phyloP scores from a whole-genome alignment of 495 filamentous ascomycete species.

The Penicillium herquei region DNA sequence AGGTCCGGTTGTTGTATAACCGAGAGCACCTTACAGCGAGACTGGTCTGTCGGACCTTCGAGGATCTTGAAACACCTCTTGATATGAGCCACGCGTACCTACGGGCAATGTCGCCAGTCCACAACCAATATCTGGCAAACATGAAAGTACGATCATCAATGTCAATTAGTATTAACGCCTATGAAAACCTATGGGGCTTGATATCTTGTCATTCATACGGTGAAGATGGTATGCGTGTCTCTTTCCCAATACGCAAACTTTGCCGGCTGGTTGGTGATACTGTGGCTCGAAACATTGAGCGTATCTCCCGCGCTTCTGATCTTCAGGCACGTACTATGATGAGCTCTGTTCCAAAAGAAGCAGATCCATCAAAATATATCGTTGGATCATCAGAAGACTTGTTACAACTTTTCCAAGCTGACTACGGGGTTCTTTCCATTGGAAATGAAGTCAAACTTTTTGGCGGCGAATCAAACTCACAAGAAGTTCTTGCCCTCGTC shows the following conservation, averaged over 20 bases:
- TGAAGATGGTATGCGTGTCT: constrained; percentile 79
- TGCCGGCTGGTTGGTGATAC: constrained; percentile 82
- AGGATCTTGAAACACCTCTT: constrained; percentile 72
- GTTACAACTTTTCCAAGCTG: constrained; percentile 77
- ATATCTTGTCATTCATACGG: constrained; percentile 82
- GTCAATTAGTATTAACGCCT: constrained; percentile 86
- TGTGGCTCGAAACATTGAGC: constrained; percentile 79
- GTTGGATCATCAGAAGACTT: constrained; percentile 84
- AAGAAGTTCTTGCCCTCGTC: constrained; percentile 80
- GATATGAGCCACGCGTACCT: constrained; percentile 82
- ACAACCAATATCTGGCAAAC: constrained; percentile 79
- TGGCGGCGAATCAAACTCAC: constrained; percentile 69
- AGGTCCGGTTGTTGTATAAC: constrained; percentile 32
- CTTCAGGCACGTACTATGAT: constrained; percentile 1
- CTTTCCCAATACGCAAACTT: constrained; percentile 86
- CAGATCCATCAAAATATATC: constrained; percentile 84
- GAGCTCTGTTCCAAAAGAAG: constrained; percentile 59
- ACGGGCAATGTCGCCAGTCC: constrained; percentile 77
- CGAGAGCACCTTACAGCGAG: constrained; percentile 52
- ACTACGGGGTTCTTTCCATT: constrained; percentile 80
- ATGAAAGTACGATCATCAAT: constrained; percentile 87
- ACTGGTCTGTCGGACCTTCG: constrained; percentile 70
- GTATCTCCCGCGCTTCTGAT: constrained; percentile 22
- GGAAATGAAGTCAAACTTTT: constrained; percentile 80
- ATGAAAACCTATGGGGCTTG: constrained; percentile 79